phyloP scores from a whole-genome alignment of 2,329 filamentous ascomycete genomes.

The Lecanicillium sp. region DNA sequence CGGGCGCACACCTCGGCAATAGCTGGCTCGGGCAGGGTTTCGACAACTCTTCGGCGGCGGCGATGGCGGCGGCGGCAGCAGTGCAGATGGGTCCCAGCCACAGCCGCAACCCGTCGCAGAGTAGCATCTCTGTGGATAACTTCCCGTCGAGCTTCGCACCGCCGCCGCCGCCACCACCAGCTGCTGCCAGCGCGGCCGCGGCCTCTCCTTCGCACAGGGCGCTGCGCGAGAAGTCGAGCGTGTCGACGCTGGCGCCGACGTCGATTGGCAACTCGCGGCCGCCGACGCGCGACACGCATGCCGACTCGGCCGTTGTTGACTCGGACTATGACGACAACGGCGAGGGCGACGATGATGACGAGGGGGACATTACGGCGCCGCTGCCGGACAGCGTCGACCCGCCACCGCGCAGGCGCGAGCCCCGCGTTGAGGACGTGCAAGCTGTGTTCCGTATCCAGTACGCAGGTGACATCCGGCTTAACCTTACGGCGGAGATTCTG shows the following conservation, averaged over 20 bases:
- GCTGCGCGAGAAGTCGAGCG: conserved; percentile 54
- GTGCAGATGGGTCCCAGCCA: conserved; percentile 26
- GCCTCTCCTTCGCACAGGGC: conserved; percentile 35
- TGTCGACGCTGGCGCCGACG: conserved; percentile 55
- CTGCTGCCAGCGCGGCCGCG: background rate
- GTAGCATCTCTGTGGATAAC: conserved; percentile 42
- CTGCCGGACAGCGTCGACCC: conserved; percentile 15
- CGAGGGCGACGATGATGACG: conserved; percentile 19
- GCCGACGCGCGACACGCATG: conserved; percentile 47
- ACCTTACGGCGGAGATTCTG: conserved; percentile 88
- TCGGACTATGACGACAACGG: conserved; percentile 30
- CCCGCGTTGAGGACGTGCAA: conserved; percentile 79
- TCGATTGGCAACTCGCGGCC: conserved; percentile 48
- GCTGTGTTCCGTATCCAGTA: conserved; percentile 89
- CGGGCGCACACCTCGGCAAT: conserved; percentile 50
- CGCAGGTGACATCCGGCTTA: conserved; percentile 77
- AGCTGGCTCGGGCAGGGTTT: conserved; percentile 28
- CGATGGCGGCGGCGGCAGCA: background rate
- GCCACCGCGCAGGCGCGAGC: conserved; percentile 58
- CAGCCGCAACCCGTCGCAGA: conserved; percentile 39
- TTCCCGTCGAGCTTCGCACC: conserved; percentile 31
- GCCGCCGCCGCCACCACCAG: conserved; percentile 20
- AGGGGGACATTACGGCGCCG: conserved; percentile 14
- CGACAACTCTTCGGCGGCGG: background rate
- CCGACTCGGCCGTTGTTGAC: conserved; percentile 34